A percentile compares a stretch with the other conserved stretches of the same genome.
Evolutionary conservation across 2,329 filamentous ascomycete species (phyloP).

Genomic region (Botrytis paeoniae): DNA sequence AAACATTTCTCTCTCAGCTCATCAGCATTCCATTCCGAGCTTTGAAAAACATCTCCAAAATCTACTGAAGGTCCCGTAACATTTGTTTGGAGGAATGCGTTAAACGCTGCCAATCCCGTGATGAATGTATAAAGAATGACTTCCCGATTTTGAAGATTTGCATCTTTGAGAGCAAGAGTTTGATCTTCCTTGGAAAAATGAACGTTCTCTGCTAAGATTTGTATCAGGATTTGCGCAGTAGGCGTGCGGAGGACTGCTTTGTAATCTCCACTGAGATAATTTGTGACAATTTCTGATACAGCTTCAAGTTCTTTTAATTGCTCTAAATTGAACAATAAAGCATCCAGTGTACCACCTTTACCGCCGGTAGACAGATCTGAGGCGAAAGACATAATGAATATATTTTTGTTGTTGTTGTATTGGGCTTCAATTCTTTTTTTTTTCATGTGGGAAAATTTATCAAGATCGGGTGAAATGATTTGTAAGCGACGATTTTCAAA

Average conservation of each 20-base stretch:
- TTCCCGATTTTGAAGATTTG: slow-evolving; percentile 21
- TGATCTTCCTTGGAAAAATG: slow-evolving; percentile 21
- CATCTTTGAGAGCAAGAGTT: slow-evolving; percentile 25
- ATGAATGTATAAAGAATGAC: slow-evolving; percentile 31
- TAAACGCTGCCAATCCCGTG: slow-evolving; percentile 65
- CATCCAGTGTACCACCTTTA: slow-evolving; percentile 28
- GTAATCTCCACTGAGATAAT: slow-evolving; percentile 36
- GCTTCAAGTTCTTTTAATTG: slow-evolving; percentile 30
- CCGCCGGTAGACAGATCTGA: slow-evolving; percentile 5
- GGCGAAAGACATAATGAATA: slow-evolving; percentile 15
- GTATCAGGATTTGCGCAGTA: slow-evolving; percentile 33
- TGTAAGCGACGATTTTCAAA: slow-evolving; percentile 16
- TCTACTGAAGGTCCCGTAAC: slow-evolving; percentile 81
- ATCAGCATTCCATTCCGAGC: slow-evolving; percentile 16
- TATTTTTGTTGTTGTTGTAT: slow-evolving; percentile 17
- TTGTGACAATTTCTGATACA: slow-evolving; percentile 30
- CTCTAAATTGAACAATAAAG: slow-evolving; percentile 32
- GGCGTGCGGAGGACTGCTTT: slow-evolving; percentile 31
- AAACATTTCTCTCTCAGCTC: slow-evolving; percentile 56
- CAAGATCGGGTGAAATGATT: slow-evolving; percentile 14
- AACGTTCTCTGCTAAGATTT: slow-evolving; percentile 28
- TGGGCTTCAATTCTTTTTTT: slow-evolving; percentile 1
- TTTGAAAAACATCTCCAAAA: slow-evolving; percentile 43
- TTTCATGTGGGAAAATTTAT: slow-evolving; percentile 27
- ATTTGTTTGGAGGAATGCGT: slow-evolving; percentile 81